These are phyloP conservation scores for Camellia lanceoleosa DNA, from an alignment of 148 eudicot genomes.

Conservation along the genomic window DNA sequence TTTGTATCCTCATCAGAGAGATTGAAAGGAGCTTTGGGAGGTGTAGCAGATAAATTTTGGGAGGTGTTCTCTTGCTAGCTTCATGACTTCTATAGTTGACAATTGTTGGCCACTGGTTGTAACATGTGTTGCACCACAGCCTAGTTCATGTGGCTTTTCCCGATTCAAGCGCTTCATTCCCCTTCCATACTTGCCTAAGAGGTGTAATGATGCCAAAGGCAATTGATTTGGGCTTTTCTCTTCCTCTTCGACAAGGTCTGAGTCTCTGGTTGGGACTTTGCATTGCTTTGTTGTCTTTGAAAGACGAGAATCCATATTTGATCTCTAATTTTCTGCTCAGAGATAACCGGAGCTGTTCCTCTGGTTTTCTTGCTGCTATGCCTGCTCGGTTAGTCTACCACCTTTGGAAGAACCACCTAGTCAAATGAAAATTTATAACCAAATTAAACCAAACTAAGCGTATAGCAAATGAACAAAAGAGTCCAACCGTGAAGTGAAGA, in stretches of 20 bases:
- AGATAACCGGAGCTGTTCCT: background rate
- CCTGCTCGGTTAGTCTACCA: background rate
- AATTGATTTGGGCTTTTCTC: no score
- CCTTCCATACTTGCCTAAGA: no score
- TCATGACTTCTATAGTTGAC: slow-evolving; percentile 25
- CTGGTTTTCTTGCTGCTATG: background rate
- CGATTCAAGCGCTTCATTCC: no score
- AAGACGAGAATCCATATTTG: background rate
- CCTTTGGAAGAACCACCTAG: no score
- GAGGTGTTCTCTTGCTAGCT: slow-evolving; percentile 31
- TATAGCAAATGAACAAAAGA: no score
- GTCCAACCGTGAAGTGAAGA: no score
- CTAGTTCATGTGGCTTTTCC: background rate
- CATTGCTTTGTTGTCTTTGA: background rate
- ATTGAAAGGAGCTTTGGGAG: background rate
- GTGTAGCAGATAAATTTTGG: background rate
- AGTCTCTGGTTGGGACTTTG: background rate
- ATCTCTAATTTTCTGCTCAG: background rate
- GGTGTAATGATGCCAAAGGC: no score
- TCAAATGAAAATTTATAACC: no score
- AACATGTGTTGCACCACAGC: no score
- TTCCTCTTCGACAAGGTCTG: no score
- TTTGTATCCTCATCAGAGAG: slow-evolving; percentile 20
- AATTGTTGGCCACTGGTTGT: background rate
- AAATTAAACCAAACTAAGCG: no score